These are phyloP conservation scores for Cladophialophora exuberans DNA, from an alignment of 2,329 filamentous ascomycete genomes.

Conservation along the genomic window DNA sequence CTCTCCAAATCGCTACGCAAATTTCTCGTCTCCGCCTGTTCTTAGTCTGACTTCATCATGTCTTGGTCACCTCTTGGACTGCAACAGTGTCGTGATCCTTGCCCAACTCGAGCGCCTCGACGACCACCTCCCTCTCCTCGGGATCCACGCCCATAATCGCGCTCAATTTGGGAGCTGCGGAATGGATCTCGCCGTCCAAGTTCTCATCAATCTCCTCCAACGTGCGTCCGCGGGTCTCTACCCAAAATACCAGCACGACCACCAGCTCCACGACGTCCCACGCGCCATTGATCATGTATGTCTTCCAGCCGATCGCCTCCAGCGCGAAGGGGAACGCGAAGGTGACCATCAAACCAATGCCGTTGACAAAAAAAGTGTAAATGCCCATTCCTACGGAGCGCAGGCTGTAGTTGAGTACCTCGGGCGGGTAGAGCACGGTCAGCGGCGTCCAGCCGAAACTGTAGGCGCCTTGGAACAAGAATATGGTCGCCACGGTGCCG, in stretches of 20 bases:
- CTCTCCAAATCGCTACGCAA: too few relatives aligned
- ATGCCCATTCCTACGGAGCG: conserved; percentile 52
- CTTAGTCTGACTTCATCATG: background rate
- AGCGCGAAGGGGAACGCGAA: conserved; percentile 51
- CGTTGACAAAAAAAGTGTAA: conserved; percentile 37
- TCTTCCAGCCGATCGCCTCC: conserved; percentile 50
- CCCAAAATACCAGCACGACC: conserved; percentile 23
- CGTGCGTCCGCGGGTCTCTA: conserved; percentile 33
- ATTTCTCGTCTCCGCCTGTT: too few relatives aligned
- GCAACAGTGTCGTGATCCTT: conserved; percentile 13
- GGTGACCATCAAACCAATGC: conserved; percentile 41
- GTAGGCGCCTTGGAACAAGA: conserved; percentile 42
- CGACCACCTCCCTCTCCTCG: conserved; percentile 30
- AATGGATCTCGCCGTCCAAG: conserved; percentile 28
- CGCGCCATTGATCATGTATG: conserved; percentile 53
- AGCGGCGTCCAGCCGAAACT: conserved; percentile 55
- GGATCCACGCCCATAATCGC: conserved; percentile 17
- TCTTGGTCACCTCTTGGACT: conserved; percentile 13
- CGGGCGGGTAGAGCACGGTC: conserved; percentile 53
- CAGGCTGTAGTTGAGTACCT: conserved; percentile 55
- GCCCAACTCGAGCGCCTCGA: conserved; percentile 15
- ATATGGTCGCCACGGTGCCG: conserved; percentile 42
- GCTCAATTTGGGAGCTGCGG: conserved; percentile 13
- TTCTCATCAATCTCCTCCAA: conserved; percentile 36
- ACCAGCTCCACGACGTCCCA: conserved; percentile 44